A percentile compares a stretch with the other conserved stretches of the same genome.
These are phyloP conservation scores for Leccinum rimulosum DNA, from an alignment of 768 basidiomycete genomes.

Conservation along the genomic window DNA sequence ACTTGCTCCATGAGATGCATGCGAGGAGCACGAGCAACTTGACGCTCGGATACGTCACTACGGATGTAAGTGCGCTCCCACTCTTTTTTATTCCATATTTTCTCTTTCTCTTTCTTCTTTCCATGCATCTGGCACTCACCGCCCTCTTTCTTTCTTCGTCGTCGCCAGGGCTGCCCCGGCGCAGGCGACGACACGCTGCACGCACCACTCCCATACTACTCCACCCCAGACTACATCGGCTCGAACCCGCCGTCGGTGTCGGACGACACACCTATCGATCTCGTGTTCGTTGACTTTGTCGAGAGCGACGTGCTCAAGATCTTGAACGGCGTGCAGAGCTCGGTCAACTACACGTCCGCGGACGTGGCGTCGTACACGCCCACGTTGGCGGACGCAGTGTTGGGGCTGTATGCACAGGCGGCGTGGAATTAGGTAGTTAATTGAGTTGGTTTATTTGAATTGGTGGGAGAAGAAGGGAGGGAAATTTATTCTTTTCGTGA, in stretches of 20 bases:
- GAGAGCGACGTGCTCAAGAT: constrained; percentile 46
- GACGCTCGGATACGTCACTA: neutral
- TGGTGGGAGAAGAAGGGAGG: too few species aligned
- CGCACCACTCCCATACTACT: constrained; percentile 54
- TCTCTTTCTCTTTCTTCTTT: neutral
- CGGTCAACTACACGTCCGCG: constrained; percentile 44
- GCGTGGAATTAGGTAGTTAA: constrained; percentile 25
- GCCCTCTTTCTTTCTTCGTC: neutral
- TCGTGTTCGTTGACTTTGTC: constrained; percentile 77
- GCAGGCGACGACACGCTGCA: constrained; percentile 74
- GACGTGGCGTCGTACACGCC: constrained; percentile 59
- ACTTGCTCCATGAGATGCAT: constrained; percentile 12
- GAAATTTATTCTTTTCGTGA: too few species aligned
- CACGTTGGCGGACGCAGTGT: constrained; percentile 36
- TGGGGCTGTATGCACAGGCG: constrained; percentile 40
- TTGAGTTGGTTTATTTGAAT: too few species aligned
- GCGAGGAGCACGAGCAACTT: constrained; percentile 38
- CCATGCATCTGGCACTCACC: neutral
- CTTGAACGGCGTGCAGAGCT: constrained; percentile 54
- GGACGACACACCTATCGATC: constrained; percentile 55
- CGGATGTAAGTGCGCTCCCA: neutral
- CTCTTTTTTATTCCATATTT: neutral
- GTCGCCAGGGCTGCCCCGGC: constrained; percentile 61
- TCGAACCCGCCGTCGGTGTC: constrained; percentile 52
- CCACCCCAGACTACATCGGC: constrained; percentile 55